Base-by-base conservation (phyloP, 345 rosid genomes). In the Gossypium rotundifolium region DNA sequence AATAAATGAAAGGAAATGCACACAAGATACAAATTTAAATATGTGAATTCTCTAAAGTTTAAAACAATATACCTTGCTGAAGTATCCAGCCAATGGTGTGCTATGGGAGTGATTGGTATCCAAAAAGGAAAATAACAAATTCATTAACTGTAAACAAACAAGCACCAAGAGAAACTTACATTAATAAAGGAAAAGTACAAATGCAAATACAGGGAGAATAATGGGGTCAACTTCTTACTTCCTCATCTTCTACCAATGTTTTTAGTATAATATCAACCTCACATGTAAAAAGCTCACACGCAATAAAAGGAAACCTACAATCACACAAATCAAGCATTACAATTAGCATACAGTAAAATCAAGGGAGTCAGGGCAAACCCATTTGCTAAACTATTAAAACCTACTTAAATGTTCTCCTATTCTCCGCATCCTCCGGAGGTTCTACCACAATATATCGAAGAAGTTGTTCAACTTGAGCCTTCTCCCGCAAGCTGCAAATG, bases 261-360 rank as follows among this genome's bases (percentile, higher is more conserved):
- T 86, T 94, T 61, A 94, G 87, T 77, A 94, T 91, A 81, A 90
- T 87, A 78, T 94, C 98, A 78, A 94, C 91, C 83, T 91, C 96
- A 84, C 97, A 91, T 12, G 96, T 94, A 83, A 93, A 91, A 46
- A 93, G 89, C 85, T 93, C 98, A 78, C 96, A 90, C 22, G 98
- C 92, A 73, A 93, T 82, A 78, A 93, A 93, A 67, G 98, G 98
- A 82, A 90, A 85, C 94, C 98, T 93, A 69, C 65, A 65, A 48
- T 74, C 22, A 42, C 11, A 44, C 25, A 62, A 11, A 52, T 60
- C 51, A 58, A 74, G 22, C 42, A 67, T 46, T n/a, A 60, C 53
- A 42, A 52, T 38, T 23, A 66, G 33, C 10, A 64, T 40, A 61
- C 2, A 60, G 33, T 9, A 76, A 70, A 46, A 79, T 55, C 2